These are phyloP conservation scores for Pseudopithomyces chartarum DNA, from an alignment of 2,329 filamentous ascomycete species.

Conservation along the genomic window DNA sequence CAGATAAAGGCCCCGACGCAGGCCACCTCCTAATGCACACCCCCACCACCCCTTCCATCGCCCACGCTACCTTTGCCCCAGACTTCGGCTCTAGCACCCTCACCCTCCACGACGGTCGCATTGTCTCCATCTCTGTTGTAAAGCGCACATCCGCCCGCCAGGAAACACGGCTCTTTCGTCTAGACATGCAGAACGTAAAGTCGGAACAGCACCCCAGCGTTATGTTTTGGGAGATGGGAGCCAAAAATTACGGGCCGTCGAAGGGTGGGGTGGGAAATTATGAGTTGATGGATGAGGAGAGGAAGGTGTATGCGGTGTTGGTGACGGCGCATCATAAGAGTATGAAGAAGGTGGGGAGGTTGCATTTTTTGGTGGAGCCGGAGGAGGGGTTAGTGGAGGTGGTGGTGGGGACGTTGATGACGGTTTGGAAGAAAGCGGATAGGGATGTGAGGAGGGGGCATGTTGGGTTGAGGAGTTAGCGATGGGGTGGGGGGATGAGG, in stretches of 20 bases:
- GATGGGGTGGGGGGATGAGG: no score
- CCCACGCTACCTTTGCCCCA: background rate
- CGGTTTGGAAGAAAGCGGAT: conserved; percentile 5
- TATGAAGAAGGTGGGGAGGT: background rate
- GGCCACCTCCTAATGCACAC: background rate
- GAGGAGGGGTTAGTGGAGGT: background rate
- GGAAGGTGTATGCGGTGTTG: background rate
- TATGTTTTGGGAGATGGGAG: background rate
- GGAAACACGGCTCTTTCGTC: background rate
- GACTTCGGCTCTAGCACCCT: background rate
- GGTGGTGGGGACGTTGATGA: background rate
- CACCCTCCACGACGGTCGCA: background rate
- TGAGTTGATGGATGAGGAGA: background rate
- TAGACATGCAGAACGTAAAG: background rate
- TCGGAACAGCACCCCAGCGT: background rate
- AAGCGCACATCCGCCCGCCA: background rate
- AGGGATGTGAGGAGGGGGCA: background rate
- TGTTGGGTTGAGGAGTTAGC: background rate
- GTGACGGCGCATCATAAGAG: background rate
- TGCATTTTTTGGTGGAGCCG: conserved; percentile 3
- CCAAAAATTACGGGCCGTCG: background rate
- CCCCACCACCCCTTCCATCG: background rate
- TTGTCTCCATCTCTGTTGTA: background rate
- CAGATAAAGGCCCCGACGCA: background rate
- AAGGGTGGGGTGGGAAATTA: background rate